Evolutionary conservation across 2,329 filamentous ascomycete species (phyloP).

Genomic region (Ophiostoma sp.): DNA sequence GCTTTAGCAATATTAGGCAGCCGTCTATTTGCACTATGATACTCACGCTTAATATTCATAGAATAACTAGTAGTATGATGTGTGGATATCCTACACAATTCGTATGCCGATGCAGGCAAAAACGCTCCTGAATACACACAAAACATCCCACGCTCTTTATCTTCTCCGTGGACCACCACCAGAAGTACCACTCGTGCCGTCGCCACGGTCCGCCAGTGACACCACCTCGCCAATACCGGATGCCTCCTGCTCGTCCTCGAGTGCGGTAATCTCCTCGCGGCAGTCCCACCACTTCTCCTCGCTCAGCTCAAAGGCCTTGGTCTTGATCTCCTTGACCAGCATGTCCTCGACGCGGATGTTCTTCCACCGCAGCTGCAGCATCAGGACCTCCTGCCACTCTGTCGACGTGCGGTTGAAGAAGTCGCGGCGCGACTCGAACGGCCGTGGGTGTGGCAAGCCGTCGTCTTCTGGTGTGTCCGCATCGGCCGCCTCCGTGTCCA

Average conservation of each 20-base stretch:
- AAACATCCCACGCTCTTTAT: neutral
- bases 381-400: slow-evolving; percentile 83
- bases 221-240: slow-evolving; percentile 94
- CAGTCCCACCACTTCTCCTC: slow-evolving; percentile 99
- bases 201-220: slow-evolving; percentile 67
- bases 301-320: slow-evolving; percentile 80
- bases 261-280: slow-evolving; percentile 80
- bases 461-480: slow-evolving; percentile 65
- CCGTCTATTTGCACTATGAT: neutral
- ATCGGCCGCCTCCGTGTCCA: slow-evolving; percentile 40
- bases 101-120: neutral
- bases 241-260: slow-evolving; percentile 95
- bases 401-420: slow-evolving; percentile 85
- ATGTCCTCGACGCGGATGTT: slow-evolving; percentile 61
- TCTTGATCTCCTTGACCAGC: slow-evolving; percentile 84
- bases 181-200: slow-evolving; percentile 35
- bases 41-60: neutral
- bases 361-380: slow-evolving; percentile 67
- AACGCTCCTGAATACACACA: too few species aligned
- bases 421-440: slow-evolving; percentile 84
- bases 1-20: neutral
- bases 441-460: slow-evolving; percentile 67
- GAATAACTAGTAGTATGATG: neutral
- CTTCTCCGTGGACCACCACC: slow-evolving; percentile 34
- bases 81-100: neutral